Conservation (phyloP, 139 green algal genomes). For the Zygnema cylindricum region DNA sequence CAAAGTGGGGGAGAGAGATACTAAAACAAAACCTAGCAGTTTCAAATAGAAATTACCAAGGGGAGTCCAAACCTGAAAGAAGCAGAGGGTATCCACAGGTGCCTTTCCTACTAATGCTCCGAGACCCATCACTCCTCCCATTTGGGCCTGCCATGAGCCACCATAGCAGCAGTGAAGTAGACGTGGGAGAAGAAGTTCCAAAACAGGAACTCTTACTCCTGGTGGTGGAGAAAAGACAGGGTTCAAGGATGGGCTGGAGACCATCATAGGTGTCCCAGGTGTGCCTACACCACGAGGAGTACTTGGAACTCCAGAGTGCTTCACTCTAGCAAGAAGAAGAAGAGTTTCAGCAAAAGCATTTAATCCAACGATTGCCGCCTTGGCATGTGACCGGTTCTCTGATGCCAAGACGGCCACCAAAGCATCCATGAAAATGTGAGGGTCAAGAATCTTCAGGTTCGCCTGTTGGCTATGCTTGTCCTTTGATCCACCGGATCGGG, state of each 20-base stretch:
- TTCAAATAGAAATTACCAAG: too few species aligned
- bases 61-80: constrained; percentile 55
- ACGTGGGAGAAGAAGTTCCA: constrained; percentile 81
- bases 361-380: constrained; percentile 70
- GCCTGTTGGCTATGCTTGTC: constrained; percentile 33
- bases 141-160: constrained; percentile 77
- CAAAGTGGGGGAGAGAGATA: too few species aligned
- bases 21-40: too few species aligned
- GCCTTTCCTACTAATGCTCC: constrained; percentile 53
- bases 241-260: constrained; percentile 49
- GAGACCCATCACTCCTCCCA: constrained; percentile 80
- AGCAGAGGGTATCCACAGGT: constrained; percentile 56
- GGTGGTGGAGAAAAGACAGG: constrained; percentile 43
- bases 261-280: constrained; percentile 53
- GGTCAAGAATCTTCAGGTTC: constrained; percentile 79
- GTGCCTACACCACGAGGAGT: constrained; percentile 36
- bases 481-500: constrained; percentile 5
- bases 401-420: constrained; percentile 77
- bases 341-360: constrained; percentile 80
- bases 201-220: constrained; percentile 61
- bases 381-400: constrained; percentile 49
- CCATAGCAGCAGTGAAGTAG: constrained; percentile 88
- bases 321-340: constrained; percentile 66
- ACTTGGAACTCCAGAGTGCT: constrained; percentile 16
- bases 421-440: constrained; percentile 86